Conservation (phyloP, 129 eudicot genomes). For the Scalesia atractyloides region DNA sequence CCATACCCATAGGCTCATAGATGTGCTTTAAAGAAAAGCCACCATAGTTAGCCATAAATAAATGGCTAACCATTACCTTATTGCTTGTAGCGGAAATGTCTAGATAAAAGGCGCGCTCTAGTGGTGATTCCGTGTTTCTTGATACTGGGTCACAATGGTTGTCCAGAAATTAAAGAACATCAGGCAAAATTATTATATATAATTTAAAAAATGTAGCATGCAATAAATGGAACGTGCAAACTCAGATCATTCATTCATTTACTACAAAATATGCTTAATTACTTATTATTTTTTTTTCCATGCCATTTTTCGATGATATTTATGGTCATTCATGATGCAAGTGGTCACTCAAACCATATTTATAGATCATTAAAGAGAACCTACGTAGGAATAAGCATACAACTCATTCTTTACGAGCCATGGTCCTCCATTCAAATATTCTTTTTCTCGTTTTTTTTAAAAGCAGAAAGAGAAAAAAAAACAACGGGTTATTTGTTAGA, state of each 20-base stretch:
- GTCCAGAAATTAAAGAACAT: too few species aligned
- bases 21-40: too few species aligned
- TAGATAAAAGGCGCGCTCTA: too few species aligned
- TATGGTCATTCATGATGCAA: constrained; percentile 4
- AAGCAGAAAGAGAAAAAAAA: background rate
- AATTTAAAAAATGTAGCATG: too few species aligned
- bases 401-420: background rate
- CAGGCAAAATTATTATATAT: too few species aligned
- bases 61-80: too few species aligned
- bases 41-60: too few species aligned
- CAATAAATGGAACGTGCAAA: background rate
- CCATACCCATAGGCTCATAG: too few species aligned
- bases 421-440: background rate
- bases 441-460: background rate
- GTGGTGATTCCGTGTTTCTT: too few species aligned
- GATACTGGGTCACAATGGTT: too few species aligned
- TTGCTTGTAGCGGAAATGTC: too few species aligned
- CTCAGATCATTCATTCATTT: background rate
- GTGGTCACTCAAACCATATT: background rate
- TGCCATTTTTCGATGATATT: background rate
- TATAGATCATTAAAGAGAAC: constrained; percentile 1
- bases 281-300: background rate
- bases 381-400: constrained; percentile 1
- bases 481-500: background rate
- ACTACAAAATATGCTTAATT: background rate